Base-by-base conservation (phyloP, 2,329 filamentous ascomycete genomes). In the Aspergillus carbonarius region DNA sequence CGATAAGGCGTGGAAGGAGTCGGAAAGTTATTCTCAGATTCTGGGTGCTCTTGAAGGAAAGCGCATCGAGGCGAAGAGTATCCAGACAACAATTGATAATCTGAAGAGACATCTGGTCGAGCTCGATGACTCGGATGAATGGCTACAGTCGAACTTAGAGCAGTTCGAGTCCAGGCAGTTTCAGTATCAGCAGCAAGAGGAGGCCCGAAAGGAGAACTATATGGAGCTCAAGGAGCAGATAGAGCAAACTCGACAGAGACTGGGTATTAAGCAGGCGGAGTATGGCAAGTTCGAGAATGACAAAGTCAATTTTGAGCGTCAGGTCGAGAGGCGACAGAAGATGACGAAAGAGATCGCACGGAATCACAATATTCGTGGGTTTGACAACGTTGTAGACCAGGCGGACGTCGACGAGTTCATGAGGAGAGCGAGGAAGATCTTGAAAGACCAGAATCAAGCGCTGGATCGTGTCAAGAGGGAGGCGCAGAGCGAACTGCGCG, bases 271-370 rank as follows among this genome's bases (percentile, higher is more conserved):
- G 52, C 76, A 77, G 57, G 79, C 75, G 25, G 76, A 81, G 61
- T 72, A 74, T 72, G 93, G 93, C 44, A 91, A 88, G 65, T 87
- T 89, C 66, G 86, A 95, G 73, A 93, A 93, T 2, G 89, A 96
- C 70, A 92, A 93, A 76, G 88, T 91, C 61, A 91, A 89, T 67
- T 91, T 95, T 70, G 91, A 97, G 70, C 85, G 89, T 4, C 90
- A 97, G 64, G 72, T 96, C 3, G 81, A 85, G 65, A 80, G 84
- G 46, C 89, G 93, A 39, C 83, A 88, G 68, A 82, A 84, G 9
- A 83, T 96, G 73, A 86, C 97, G 56, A 91, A 88, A 63, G 88
- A 93, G 58, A 87, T 91, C 37, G 92, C 93, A 15, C 82, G 85
- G 47, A 82, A 82, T 25, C 90, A 96, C 73, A 87, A 85, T 59